A percentile compares a stretch with the other conserved stretches of the same genome.
Evolutionary conservation across 306 rosid genomes (phyloP).

Genomic region (Castanea mollissima): DNA sequence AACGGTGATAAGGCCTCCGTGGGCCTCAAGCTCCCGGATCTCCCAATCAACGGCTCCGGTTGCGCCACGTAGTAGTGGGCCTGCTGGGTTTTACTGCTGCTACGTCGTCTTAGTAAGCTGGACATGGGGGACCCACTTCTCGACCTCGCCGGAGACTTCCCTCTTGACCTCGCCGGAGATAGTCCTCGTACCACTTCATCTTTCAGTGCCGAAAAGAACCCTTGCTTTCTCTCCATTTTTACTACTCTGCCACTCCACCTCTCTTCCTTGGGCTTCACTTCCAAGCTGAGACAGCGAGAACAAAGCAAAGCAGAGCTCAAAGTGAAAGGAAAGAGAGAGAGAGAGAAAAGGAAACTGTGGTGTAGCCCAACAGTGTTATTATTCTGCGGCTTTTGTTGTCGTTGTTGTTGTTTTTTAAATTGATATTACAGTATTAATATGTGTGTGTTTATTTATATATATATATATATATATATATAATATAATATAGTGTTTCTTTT

Average conservation of each 20-base stretch:
- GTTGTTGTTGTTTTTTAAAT: not conserved
- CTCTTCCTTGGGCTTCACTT: not conserved
- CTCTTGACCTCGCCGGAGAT: conserved; percentile 78
- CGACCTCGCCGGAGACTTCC: conserved; percentile 50
- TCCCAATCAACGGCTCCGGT: conserved; percentile 58
- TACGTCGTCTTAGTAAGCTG: conserved; percentile 61
- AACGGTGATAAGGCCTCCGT: conserved; percentile 90
- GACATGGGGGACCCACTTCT: conserved; percentile 75
- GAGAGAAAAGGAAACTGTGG: conserved; percentile 14
- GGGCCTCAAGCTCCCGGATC: conserved; percentile 90
- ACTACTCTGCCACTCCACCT: conserved; percentile 2
- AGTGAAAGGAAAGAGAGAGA: not conserved
- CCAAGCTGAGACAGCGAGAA: conserved; percentile 24
- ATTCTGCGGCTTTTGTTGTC: not conserved
- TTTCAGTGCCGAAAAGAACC: conserved; percentile 77
- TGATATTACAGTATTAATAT: not conserved
- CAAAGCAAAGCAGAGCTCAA: not conserved
- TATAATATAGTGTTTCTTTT: no score
- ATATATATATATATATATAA: no score
- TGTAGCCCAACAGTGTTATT: conserved; percentile 15
- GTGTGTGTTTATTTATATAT: not conserved
- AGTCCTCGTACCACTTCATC: conserved; percentile 85
- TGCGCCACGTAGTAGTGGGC: conserved; percentile 47
- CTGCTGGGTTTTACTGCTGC: conserved; percentile 18
- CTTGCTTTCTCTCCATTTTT: conserved; percentile 83